Evolutionary conservation across 371 early-diverging fungal species (phyloP), one percentile per base, ranked within the genome.

Genomic region (Mycotypha africana): DNA sequence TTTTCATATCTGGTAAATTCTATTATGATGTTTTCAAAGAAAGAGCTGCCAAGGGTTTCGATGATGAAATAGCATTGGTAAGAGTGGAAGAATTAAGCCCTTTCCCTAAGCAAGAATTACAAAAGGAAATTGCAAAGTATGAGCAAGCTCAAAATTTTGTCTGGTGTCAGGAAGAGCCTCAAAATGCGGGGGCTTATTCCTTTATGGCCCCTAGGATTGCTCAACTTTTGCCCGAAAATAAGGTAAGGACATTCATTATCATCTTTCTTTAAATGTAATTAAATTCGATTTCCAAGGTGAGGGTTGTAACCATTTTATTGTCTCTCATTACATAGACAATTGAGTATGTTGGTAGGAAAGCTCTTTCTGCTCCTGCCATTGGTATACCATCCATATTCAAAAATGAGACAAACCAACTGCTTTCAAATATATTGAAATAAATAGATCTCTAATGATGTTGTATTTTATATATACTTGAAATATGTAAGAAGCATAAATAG

Each of bases 141-240:
- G 46, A 59, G 14, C 72, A 75, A 21, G 89, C 82, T 15, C 57
- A 67, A 15, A 86, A 93, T 33, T 89, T 86, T 63, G 67, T 85
- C 2, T 97, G 92, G 90, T 84, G 88, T 49, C 98, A 97, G 62
- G 98, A 97, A 62, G 98, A 97, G 53, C 93, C 91, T 14, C 85
- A 90, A 64, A 97, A 97, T 64, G 84, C 86, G 15, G 98, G 98
- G 21, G 86, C 87, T 14, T 97, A 82, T 57, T 57, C 86, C 4
- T 94, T 86, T 72, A 84, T 94, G 53, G 86, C 78, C 48, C 97
- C 94, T 22, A 71, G 97, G 24, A 63, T 97, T 37, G 68, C 74
- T 42, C 86, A 86, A 45, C 37, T 91, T 35, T 53, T 94, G 20
- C 84, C 78, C 16, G 39, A 56, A 20, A 56, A 53, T 5, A 54